Percentiles rank a stretch among this genome's conserved stretches.
These are phyloP conservation scores for Colletotrichum sp. DNA, from an alignment of 2,329 filamentous ascomycete species.

Conservation along the genomic window DNA sequence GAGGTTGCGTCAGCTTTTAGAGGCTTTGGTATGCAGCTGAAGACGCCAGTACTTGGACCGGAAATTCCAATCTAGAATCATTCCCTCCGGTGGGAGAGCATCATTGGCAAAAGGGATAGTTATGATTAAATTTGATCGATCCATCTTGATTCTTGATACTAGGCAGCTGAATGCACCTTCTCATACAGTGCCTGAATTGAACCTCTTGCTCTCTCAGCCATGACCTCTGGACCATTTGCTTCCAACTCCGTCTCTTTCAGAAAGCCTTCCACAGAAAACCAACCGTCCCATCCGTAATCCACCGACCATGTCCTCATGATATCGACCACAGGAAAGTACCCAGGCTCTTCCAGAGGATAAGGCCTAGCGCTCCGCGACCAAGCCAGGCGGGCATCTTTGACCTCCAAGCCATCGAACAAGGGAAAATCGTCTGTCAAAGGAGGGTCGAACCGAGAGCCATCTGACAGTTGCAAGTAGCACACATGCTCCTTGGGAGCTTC, in stretches of 20 bases:
- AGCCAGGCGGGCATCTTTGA: background rate
- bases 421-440: background rate
- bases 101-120: background rate
- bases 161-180: background rate
- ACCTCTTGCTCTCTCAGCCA: background rate
- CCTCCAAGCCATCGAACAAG: background rate
- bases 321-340: background rate
- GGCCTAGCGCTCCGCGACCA: background rate
- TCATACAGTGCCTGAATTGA: background rate
- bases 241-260: background rate
- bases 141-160: background rate
- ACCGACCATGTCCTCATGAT: background rate
- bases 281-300: background rate
- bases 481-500: background rate
- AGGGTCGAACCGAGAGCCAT: background rate
- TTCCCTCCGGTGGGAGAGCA: background rate
- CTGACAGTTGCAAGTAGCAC: background rate
- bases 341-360: background rate
- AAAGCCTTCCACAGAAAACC: background rate
- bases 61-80: rapidly evolving
- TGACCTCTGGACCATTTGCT: background rate
- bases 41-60: background rate
- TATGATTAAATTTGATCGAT: rapidly evolving
- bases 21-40: rapidly evolving
- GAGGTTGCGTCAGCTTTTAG: background rate